Evolutionary conservation across 1,284 basidiomycete genomes (phyloP), one percentile per base, ranked within the genome.

Genomic region (Cutaneotrichosporon cutaneum): DNA sequence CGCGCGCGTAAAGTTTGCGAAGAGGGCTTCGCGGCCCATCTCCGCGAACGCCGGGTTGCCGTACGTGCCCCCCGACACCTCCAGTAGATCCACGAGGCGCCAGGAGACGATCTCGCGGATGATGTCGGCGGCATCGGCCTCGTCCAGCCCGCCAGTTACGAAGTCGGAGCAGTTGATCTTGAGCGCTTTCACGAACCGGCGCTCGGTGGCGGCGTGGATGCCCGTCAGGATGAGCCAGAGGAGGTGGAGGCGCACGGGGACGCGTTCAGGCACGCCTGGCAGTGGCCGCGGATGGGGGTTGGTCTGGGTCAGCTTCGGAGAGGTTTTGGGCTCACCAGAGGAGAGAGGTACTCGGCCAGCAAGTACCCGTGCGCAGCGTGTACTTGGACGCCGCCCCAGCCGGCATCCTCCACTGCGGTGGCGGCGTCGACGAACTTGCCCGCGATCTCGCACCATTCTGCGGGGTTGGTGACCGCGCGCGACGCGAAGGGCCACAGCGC

Each of bases 331-430:
- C 80, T 54, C 67, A 90, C 90, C 81, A 88, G 87, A 1, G 86
- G 85, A 4, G 88, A 92, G 44, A 97, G 82, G 74, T 94, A 95
- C 67, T 92, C 87, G 0, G 92, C 85, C 18, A 97, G 81, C 21
- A 96, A 83, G 76, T 96, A 94, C 27, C 93, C 93, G 80, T 96
- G 94, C 2, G 90, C 89, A 33, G 85, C 89, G 77, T 98, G 94
- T 22, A 98, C 68, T 72, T 98, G 87, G 13, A 96, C 81, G 0
- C 94, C 94, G 69, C 96, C 91, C 74, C 94, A 96, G 0, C 92
- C 92, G 27, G 89, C 82, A 58, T 84, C 77, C 18, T 83, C 77
- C 14, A 91, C 90, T 35, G 90, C 72, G 58, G 80, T 75, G 0
- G 92, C 90, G 2, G 87, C 90, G 53, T 82, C 81, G 2, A 89